Conservation (phyloP, 2,329 filamentous ascomycete genomes). For the Exophiala bonariae region DNA sequence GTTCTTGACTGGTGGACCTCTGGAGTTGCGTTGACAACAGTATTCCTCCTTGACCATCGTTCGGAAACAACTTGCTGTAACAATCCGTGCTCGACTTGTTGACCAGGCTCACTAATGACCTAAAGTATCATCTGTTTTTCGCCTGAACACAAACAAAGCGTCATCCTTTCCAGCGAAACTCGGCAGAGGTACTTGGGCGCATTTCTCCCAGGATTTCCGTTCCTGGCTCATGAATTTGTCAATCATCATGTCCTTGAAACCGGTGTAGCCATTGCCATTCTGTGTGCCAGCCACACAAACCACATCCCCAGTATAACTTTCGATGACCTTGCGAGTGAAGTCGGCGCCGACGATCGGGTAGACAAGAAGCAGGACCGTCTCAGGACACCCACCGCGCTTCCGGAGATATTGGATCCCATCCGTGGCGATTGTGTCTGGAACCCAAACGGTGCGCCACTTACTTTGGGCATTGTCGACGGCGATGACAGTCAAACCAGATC, state of each 20-base stretch:
- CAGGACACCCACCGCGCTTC: slow-evolving; percentile 49
- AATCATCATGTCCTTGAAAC: slow-evolving; percentile 63
- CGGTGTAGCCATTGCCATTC: slow-evolving; percentile 73
- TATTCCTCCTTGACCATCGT: no score
- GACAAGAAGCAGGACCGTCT: slow-evolving; percentile 66
- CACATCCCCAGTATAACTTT: slow-evolving; percentile 62
- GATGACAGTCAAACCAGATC: slow-evolving; percentile 54
- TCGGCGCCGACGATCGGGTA: slow-evolving; percentile 69
- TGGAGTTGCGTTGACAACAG: no score
- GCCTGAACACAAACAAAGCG: slow-evolving; percentile 64
- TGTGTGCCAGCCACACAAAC: slow-evolving; percentile 74
- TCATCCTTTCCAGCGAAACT: slow-evolving; percentile 79
- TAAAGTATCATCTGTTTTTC: not conserved
- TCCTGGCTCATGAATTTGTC: slow-evolving; percentile 63
- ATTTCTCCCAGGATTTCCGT: slow-evolving; percentile 58
- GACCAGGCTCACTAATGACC: no score
- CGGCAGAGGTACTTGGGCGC: slow-evolving; percentile 66
- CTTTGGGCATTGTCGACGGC: slow-evolving; percentile 69
- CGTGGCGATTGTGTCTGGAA: slow-evolving; percentile 62
- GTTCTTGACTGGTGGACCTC: no score
- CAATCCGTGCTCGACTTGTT: no score
- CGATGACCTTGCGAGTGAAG: slow-evolving; percentile 65
- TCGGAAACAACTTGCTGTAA: no score
- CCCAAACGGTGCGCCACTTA: slow-evolving; percentile 69
- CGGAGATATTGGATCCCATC: slow-evolving; percentile 63